phyloP scores from a whole-genome alignment of 1,284 basidiomycete genomes.

The Flammula alnicola region DNA sequence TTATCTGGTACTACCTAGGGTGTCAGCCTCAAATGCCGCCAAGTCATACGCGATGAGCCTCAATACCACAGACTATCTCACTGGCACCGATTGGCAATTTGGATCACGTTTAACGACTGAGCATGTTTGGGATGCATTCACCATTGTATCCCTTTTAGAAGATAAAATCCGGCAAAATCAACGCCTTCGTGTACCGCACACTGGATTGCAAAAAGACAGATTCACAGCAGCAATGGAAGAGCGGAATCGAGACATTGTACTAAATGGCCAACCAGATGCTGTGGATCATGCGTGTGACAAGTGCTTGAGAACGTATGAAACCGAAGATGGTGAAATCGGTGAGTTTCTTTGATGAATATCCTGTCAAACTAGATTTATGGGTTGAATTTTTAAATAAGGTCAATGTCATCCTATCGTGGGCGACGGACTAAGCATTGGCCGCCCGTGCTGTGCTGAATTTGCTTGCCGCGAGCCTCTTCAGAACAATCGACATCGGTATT shows the following conservation, averaged over 20 bases:
- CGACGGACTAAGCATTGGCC: slow-evolving; percentile 36
- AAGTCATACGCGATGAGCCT: slow-evolving; percentile 6
- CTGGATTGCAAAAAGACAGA: slow-evolving; percentile 23
- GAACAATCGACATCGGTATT: slow-evolving; percentile 32
- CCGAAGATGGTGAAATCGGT: slow-evolving; percentile 11
- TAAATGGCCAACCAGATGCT: slow-evolving; percentile 30
- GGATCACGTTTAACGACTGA: slow-evolving; percentile 23
- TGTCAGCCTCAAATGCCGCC: slow-evolving; percentile 18
- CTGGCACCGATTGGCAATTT: slow-evolving; percentile 24
- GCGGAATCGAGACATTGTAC: slow-evolving; percentile 25
- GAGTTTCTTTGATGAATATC: slow-evolving; percentile 8
- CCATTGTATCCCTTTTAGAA: slow-evolving; percentile 28
- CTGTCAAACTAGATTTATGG: neutral
- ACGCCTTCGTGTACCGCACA: slow-evolving; percentile 28
- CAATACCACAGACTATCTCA: slow-evolving; percentile 6
- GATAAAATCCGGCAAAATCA: slow-evolving; percentile 17
- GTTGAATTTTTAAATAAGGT: slow-evolving; percentile 18
- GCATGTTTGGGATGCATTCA: slow-evolving; percentile 37
- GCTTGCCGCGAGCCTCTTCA: slow-evolving; percentile 27
- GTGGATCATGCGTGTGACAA: slow-evolving; percentile 31
- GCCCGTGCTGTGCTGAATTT: slow-evolving; percentile 30
- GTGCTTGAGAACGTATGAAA: slow-evolving; percentile 25
- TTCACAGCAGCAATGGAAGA: slow-evolving; percentile 28
- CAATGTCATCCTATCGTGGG: slow-evolving; percentile 30
- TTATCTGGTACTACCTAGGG: too few species aligned